Evolutionary conservation across 2,329 filamentous ascomycete species (phyloP).

Genomic region (Penicillium sp.): DNA sequence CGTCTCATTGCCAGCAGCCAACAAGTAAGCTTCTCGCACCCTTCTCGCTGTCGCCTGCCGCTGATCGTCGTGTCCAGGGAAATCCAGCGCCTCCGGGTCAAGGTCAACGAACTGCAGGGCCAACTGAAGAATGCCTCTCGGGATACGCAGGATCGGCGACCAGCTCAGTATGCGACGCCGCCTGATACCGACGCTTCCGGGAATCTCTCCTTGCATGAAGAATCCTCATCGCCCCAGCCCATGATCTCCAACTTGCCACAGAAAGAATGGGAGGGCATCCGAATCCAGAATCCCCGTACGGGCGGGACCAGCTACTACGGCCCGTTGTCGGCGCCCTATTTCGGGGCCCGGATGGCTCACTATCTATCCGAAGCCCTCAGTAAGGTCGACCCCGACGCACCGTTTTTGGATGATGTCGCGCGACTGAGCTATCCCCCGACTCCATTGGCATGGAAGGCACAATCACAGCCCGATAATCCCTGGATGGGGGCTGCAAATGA

Average conservation of each 20-base stretch:
- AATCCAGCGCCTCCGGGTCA: conserved; percentile 3
- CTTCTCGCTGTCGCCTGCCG: neutral
- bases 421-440: conserved; percentile 6
- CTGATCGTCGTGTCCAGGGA: neutral
- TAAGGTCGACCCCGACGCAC: conserved; percentile 27
- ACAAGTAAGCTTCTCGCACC: conserved; percentile 1
- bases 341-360: conserved; percentile 36
- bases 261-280: conserved; percentile 2
- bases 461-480: too few relatives aligned
- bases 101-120: neutral
- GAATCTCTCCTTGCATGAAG: neutral
- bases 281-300: conserved; percentile 1
- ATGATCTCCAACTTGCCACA: neutral
- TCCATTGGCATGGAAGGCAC: conserved; percentile 5
- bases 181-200: neutral
- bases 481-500: too few relatives aligned
- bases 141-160: conserved; percentile 1
- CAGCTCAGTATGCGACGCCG: conserved; percentile 1
- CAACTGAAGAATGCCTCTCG: neutral
- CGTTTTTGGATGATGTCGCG: neutral
- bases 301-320: conserved; percentile 37
- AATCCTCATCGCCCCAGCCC: neutral
- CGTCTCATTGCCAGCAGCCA: conserved; percentile 4
- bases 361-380: conserved; percentile 35
- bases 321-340: conserved; percentile 46